Evolutionary conservation across 768 basidiomycete genomes (phyloP).

Genomic region (Lyophyllum shimeji): DNA sequence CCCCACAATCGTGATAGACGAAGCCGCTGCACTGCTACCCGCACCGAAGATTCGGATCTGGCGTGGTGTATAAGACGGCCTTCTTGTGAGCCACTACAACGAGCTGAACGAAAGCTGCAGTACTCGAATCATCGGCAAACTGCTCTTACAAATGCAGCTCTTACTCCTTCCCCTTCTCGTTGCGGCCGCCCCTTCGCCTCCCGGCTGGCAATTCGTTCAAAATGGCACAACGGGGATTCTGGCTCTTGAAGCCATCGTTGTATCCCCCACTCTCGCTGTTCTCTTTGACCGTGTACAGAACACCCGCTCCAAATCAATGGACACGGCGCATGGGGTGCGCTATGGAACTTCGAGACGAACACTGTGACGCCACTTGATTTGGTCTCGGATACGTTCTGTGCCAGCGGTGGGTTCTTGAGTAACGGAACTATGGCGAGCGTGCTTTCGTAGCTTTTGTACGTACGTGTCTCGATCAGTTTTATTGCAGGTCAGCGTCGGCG

Average conservation of each 20-base stretch:
- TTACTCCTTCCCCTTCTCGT: neutral
- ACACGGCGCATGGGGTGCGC: slow-evolving; percentile 43
- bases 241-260: slow-evolving; percentile 22
- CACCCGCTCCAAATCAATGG: slow-evolving; percentile 36
- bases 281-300: slow-evolving; percentile 19
- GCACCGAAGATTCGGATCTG: neutral
- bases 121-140: neutral
- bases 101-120: neutral
- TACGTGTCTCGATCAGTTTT: neutral
- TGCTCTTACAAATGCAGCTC: neutral
- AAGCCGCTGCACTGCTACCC: neutral
- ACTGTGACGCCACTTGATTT: slow-evolving; percentile 31
- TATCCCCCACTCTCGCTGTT: slow-evolving; percentile 21
- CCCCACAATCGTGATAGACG: neutral
- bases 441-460: neutral
- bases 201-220: slow-evolving; percentile 22
- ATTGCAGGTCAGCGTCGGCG: slow-evolving; percentile 1
- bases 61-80: neutral
- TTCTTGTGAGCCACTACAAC: neutral
- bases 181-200: slow-evolving; percentile 3
- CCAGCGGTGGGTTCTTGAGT: slow-evolving; percentile 36
- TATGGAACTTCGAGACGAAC: slow-evolving; percentile 40
- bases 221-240: slow-evolving; percentile 22
- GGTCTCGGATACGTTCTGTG: slow-evolving; percentile 39
- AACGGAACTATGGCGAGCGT: slow-evolving; percentile 30